Percentiles rank a stretch among this genome's conserved stretches.
Conservation (phyloP, 2,329 filamentous ascomycete genomes). For the Pyricularia sp. region DNA sequence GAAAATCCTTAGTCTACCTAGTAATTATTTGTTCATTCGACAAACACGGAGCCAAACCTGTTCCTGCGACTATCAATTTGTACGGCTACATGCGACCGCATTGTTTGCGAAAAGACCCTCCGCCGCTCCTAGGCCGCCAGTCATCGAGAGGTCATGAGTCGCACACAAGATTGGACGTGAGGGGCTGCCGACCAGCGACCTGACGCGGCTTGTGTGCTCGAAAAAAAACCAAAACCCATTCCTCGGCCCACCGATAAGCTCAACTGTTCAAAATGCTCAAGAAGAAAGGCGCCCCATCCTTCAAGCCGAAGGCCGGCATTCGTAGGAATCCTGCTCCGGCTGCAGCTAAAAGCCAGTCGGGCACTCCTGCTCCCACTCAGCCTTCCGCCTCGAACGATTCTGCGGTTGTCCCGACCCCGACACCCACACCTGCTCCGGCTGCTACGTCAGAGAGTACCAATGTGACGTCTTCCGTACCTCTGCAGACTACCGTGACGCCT, state of each 20-base stretch:
- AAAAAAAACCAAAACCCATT: not conserved
- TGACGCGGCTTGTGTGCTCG: not conserved
- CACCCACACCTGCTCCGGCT: not conserved
- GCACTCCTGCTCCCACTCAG: constrained; percentile 10
- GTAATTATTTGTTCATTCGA: not conserved
- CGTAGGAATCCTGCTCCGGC: constrained; percentile 38
- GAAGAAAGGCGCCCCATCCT: constrained; percentile 56
- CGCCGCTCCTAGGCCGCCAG: not conserved
- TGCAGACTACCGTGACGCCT: not conserved
- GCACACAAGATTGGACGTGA: not conserved
- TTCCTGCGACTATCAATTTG: not conserved
- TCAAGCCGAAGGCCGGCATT: constrained; percentile 58
- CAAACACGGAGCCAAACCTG: not conserved
- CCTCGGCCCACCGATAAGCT: not conserved
- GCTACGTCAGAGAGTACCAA: constrained; percentile 3
- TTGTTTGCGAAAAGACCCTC: not conserved
- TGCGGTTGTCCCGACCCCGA: not conserved
- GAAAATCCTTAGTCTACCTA: too few species aligned
- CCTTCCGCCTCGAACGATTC: constrained; percentile 2
- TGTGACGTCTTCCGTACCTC: constrained; percentile 2
- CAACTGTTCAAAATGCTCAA: constrained; percentile 40
- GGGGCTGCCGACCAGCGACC: not conserved
- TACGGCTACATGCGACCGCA: not conserved
- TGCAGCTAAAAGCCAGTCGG: constrained; percentile 10
- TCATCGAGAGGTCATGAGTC: not conserved